Evolutionary conservation across 2,329 filamentous ascomycete genomes (phyloP).

Genomic region (Fonsecaea erecta): DNA sequence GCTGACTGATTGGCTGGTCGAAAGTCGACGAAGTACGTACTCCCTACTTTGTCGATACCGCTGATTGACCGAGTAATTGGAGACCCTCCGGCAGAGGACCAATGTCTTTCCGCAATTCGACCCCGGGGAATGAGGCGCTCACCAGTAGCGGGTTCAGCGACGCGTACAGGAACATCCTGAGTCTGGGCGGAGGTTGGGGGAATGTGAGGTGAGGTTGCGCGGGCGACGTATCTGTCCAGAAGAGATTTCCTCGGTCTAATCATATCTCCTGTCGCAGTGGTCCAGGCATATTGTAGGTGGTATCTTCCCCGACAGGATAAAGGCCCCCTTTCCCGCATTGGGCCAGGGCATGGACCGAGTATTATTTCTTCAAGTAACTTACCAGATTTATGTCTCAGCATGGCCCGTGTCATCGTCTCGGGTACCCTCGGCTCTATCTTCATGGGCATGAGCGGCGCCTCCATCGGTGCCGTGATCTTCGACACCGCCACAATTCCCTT

Average conservation of each 20-base stretch:
- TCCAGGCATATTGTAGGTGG: slow-evolving; percentile 32
- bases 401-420: slow-evolving; percentile 32
- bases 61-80: neutral
- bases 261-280: slow-evolving; percentile 19
- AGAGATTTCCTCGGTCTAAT: neutral
- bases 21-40: neutral
- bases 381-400: slow-evolving; percentile 18
- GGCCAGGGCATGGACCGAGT: neutral
- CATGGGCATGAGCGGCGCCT: slow-evolving; percentile 32
- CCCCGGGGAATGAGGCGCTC: slow-evolving; percentile 25
- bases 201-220: slow-evolving; percentile 29
- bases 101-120: slow-evolving; percentile 23
- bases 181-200: slow-evolving; percentile 31
- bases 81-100: neutral
- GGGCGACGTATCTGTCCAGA: neutral
- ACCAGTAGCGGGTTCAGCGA: slow-evolving; percentile 13
- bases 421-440: slow-evolving; percentile 26
- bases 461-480: slow-evolving; percentile 27
- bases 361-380: neutral
- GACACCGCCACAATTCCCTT: slow-evolving; percentile 35
- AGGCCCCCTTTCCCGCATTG: neutral
- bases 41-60: neutral
- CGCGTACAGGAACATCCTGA: slow-evolving; percentile 23
- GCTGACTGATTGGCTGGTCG: neutral
- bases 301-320: neutral